Evolutionary conservation across 176 grass and related monocot species (phyloP).

Genomic region (Carex scoparia): DNA sequence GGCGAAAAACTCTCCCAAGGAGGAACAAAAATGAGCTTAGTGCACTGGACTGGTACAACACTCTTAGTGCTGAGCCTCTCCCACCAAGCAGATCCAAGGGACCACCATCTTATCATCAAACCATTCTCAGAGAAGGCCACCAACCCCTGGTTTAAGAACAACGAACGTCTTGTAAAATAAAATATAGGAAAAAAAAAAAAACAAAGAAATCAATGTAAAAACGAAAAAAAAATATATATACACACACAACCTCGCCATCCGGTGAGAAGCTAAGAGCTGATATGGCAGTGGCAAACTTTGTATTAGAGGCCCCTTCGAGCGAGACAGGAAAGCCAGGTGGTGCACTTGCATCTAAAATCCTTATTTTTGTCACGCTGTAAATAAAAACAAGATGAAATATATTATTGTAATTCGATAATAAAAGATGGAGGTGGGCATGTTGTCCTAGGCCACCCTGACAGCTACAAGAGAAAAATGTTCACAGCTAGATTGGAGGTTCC

Average conservation of each 20-base stretch:
- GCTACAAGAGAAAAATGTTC: neutral
- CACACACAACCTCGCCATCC: slow-evolving; percentile 70
- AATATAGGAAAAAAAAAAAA: slow-evolving; percentile 8
- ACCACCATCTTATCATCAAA: slow-evolving; percentile 99
- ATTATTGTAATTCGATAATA: slow-evolving; percentile 17
- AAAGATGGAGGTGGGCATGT: slow-evolving; percentile 6
- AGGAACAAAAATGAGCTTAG: slow-evolving; percentile 96
- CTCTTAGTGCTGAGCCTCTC: slow-evolving; percentile 87
- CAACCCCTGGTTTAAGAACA: slow-evolving; percentile 46
- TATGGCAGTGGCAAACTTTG: slow-evolving; percentile 49
- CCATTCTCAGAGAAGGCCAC: slow-evolving; percentile 97
- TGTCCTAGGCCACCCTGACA: neutral
- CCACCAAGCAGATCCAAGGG: slow-evolving; percentile 89
- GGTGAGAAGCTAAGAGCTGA: slow-evolving; percentile 86
- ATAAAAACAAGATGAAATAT: neutral
- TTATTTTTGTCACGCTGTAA: slow-evolving; percentile 90
- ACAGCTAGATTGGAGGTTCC: neutral
- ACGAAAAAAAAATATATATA: neutral
- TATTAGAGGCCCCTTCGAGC: slow-evolving; percentile 55
- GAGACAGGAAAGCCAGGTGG: slow-evolving; percentile 85
- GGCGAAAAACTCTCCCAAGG: slow-evolving; percentile 98
- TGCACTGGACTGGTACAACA: slow-evolving; percentile 80
- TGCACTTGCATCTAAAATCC: slow-evolving; percentile 90
- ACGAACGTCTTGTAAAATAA: neutral
- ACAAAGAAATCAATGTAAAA: neutral